Evolutionary conservation across 1,284 basidiomycete genomes (phyloP), one percentile per base, ranked within the genome.

Genomic region (Vanrija humicola): DNA sequence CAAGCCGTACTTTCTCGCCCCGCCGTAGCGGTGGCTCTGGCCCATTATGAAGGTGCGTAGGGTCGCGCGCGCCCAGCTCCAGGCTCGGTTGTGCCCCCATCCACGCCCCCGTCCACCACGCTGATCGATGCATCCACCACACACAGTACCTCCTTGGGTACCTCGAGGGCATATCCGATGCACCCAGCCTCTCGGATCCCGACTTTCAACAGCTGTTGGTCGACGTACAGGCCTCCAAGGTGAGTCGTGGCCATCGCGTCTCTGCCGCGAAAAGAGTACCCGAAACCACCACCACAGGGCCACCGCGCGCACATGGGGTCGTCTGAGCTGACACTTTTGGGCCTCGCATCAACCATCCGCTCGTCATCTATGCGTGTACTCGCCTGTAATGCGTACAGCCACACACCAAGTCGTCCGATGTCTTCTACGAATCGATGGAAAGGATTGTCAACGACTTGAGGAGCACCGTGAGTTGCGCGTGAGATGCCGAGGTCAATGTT

Each of bases 361-460:
- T 7, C 42, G 4, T 12, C 34, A 34, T 10, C 9, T 6, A 46
- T 12, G 29, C 38, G 23, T 28, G 19, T 29, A 23, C 46, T 19
- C 34, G 38, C 40, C 15, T 16, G 28, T 26, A 39, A 28, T 58
- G 49, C 50, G 29, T 18, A 34, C 50, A 63, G 61, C 54, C 63
- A 23, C 85, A 68, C 76, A 34, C 34, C 34, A 90, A 88, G 72
- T 82, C 86, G 14, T 81, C 85, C n/a, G 90, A 95, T 70, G 84
- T 87, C 21, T 97, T 95, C 80, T 90, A 89, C 65, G 92, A 95
- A 64, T 88, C 89, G 1, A 80, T 96, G 48, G 93, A 97, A 70
- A 88, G 88, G 60, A 82, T 96, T 42, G 78, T 95, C 50, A 78
- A 80, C 48, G 93, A 97, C 79, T 81, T 97, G 58, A 85, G 86